Base-by-base conservation (phyloP, 1,284 basidiomycete genomes). In the Ganoderma boninense region DNA sequence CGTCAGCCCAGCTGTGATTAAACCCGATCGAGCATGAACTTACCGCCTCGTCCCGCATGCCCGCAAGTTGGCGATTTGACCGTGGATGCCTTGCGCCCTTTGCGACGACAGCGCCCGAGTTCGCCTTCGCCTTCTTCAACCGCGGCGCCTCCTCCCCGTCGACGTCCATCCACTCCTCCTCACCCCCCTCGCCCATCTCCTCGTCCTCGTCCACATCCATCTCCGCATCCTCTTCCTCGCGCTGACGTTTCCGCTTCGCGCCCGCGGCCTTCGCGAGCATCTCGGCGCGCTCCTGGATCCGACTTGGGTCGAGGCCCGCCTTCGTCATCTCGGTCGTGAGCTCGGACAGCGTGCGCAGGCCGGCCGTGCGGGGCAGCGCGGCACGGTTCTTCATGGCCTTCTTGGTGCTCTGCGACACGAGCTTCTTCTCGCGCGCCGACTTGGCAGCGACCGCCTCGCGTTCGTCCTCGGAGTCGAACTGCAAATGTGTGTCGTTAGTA, bases 381-480 rank as follows among this genome's bases (percentile, higher is more conserved):
- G 95, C 87, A 76, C 92, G 89, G 85, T 97, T 95, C 87, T 95
- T 96, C 79, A 93, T 89, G 66, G 91, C 90, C 83, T 97, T 97
- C 83, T 97, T 97, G 77, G 87, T 84, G 76, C 87, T 88, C 79
- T 97, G 95, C 8, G 95, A 94, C 62, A 86, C 84, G 71, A 94
- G 86, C 82, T 96, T 96, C 83, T 95, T 89, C 44, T 86, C 85
- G 69, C 94, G 90, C 49, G 89, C 86, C 49, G 86, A 82, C 76
- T 92, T 88, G 60, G 91, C 89, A 66, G 89, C 87, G 23, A 87
- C 88, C 2, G 91, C 92, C 79, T 95, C 93, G 29, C 92, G 91
- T 80, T 98, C 96, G 80, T 97, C 97, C 70, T 98, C 97, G 16
- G 96, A 97, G 82, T 97, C 94, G 77, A 94, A 88, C 93, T 96